A percentile compares a stretch with the other conserved stretches of the same genome.
Evolutionary conservation across 2,329 filamentous ascomycete species (phyloP).

Genomic region (Colletotrichum truncatum): DNA sequence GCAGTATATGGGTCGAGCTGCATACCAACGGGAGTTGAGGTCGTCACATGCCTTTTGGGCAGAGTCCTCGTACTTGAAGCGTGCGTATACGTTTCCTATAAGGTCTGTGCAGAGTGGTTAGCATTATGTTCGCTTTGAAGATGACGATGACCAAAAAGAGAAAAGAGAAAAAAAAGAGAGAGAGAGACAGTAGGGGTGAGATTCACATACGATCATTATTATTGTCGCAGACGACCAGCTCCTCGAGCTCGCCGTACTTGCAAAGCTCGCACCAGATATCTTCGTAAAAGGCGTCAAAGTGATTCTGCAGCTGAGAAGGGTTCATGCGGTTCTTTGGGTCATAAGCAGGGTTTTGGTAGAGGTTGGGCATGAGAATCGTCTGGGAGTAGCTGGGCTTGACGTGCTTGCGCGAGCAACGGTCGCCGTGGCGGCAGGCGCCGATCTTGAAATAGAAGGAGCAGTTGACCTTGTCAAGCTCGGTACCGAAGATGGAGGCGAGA

Average conservation of each 20-base stretch:
- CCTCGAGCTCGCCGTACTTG: constrained; percentile 97
- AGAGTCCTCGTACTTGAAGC: constrained; percentile 99
- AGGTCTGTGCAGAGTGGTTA: constrained; percentile 66
- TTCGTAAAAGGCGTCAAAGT: constrained; percentile 99
- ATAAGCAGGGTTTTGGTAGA: constrained; percentile 99
- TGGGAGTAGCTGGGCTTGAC: constrained; percentile 99
- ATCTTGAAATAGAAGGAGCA: constrained; percentile 99
- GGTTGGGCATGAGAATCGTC: constrained; percentile 96
- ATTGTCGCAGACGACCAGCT: constrained; percentile 98
- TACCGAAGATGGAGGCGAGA: constrained; percentile 98
- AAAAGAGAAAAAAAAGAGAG: background rate
- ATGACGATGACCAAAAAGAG: constrained; percentile 29
- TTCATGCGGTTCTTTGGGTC: constrained; percentile 98
- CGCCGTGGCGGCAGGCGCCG: constrained; percentile 96
- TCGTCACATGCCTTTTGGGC: constrained; percentile 94
- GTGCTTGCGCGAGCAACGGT: constrained; percentile 97
- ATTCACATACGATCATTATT: constrained; percentile 96
- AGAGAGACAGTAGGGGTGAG: too few relatives aligned
- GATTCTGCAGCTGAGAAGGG: constrained; percentile 93
- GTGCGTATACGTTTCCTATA: constrained; percentile 98
- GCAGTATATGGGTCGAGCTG: constrained; percentile 96
- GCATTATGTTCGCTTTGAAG: background rate
- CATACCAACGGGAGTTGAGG: constrained; percentile 96
- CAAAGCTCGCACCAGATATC: constrained; percentile 99
- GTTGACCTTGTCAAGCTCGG: constrained; percentile 99